Base-by-base conservation (phyloP, 2,329 filamentous ascomycete genomes). In the Aspergillus sp. region DNA sequence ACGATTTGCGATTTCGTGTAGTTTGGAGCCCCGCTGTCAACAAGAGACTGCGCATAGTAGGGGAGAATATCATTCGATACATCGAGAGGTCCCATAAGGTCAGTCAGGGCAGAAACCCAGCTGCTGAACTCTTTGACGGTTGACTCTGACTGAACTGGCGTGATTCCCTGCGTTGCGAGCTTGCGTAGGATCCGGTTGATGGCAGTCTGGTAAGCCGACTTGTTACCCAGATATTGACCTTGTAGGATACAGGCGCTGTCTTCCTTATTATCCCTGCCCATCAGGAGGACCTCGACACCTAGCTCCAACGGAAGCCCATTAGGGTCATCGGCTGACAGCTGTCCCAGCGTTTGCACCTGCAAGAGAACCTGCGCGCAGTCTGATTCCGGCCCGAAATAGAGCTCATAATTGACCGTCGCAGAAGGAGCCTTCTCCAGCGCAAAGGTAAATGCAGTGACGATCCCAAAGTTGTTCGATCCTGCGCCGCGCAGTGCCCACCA, bases 401-500 rank as follows among this genome's bases (percentile, higher is more conserved):
- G 32, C n/a, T 53, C 47, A 32, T 53, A 53, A 34, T 53, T 53
- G 2, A 49, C 46, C 5, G 25, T 46, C 9, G 21, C 17, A 10
- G 51, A 42, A 4, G 51, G 51, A 2, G 51, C 51, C 34, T 19
- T 16, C 14, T 53, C 47, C 34, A 53, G 13, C 3, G 42, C 20
- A 14, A 49, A 53, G 23, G 47, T 53, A 16, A 53, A 53, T 7
- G 47, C 23, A 5, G 51, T 53, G 13, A 53, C 32, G 7, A 53
- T 32, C 4, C 51, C 51, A 20, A 53, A 53, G 14, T 53, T 53
- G 17, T 50, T 53, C 23, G 51, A 45, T 10, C 51, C 51, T 17
- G 51, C 51, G 19, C 51, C 51, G 3, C 51, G 47, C 2, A 53
- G n/a, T 10, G 46, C 51, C 51, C 51, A 53, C 51, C 51, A 53